Percentiles rank a stretch among this genome's conserved stretches.
phyloP scores from a whole-genome alignment of 805 yeast species.

The Teunomyces barrocoloradensis region DNA sequence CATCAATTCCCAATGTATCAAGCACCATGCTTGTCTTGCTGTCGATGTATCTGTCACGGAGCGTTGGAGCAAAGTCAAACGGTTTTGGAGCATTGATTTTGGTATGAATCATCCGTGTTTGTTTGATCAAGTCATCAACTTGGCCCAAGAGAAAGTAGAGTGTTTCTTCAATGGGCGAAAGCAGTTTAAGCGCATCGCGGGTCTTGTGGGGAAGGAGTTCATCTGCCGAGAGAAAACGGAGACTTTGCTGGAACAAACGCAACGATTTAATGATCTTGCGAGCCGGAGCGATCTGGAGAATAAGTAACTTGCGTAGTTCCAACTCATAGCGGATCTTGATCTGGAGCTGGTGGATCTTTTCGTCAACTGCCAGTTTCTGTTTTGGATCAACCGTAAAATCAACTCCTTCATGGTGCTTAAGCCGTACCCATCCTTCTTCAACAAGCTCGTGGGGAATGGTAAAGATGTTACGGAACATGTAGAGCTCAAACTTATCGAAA shows the following conservation, averaged over 20 bases:
- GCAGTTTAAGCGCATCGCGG: slow-evolving; percentile 25
- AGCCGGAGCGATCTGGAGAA: slow-evolving; percentile 38
- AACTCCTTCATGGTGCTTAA: slow-evolving; percentile 67
- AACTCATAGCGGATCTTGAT: slow-evolving; percentile 44
- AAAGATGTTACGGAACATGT: slow-evolving; percentile 73
- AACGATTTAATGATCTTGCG: slow-evolving; percentile 32
- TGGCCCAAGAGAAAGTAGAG: slow-evolving; percentile 44
- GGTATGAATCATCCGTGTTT: slow-evolving; percentile 23
- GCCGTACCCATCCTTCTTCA: slow-evolving; percentile 61
- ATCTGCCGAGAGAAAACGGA: slow-evolving; percentile 25
- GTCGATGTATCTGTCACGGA: slow-evolving; percentile 40
- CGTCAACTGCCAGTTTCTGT: slow-evolving; percentile 22
- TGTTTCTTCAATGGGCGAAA: slow-evolving; percentile 48
- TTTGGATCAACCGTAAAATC: slow-evolving; percentile 13
- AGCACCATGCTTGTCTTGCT: slow-evolving; percentile 36
- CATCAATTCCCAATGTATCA: slow-evolving; percentile 12
- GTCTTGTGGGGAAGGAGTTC: slow-evolving; percentile 20
- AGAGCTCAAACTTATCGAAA: slow-evolving; percentile 83
- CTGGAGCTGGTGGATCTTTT: slow-evolving; percentile 29
- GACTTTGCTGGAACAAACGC: slow-evolving; percentile 26
- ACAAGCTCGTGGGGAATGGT: slow-evolving; percentile 65
- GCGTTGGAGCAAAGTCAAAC: slow-evolving; percentile 23
- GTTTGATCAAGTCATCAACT: slow-evolving; percentile 35
- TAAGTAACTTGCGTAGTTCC: slow-evolving; percentile 39
- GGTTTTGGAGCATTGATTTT: slow-evolving; percentile 27